Evolutionary conservation across 352 stramenopile genomes (phyloP).

Genomic region (Blastocystis sp.): DNA sequence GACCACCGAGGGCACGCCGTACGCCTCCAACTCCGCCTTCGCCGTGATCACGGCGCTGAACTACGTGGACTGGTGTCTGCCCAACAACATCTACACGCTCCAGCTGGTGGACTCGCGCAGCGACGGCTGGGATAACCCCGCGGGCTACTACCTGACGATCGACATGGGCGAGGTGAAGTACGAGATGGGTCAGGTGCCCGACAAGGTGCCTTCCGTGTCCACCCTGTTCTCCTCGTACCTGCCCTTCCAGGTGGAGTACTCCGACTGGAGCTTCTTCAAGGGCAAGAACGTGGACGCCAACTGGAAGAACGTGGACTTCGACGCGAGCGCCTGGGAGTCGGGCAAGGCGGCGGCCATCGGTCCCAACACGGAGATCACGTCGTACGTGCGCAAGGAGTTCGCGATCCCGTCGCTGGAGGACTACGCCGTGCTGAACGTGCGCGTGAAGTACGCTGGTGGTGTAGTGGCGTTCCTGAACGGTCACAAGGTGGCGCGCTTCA

Average conservation of each 20-base stretch:
- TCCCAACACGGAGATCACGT: background rate
- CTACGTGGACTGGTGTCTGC: slow-evolving; percentile 60
- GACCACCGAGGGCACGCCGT: background rate
- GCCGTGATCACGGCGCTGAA: slow-evolving; percentile 2
- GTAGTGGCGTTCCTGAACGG: slow-evolving; percentile 39
- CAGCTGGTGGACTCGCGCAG: background rate
- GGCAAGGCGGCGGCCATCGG: background rate
- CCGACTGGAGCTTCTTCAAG: background rate
- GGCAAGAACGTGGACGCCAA: background rate
- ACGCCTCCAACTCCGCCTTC: background rate
- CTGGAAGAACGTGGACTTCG: background rate
- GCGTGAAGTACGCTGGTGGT: slow-evolving; percentile 21
- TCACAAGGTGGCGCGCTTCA: slow-evolving; percentile 33
- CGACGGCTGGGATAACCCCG: slow-evolving; percentile 55
- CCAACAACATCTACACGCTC: slow-evolving; percentile 55
- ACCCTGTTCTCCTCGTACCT: background rate
- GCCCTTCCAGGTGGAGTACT: slow-evolving; percentile 2
- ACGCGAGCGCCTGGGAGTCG: background rate
- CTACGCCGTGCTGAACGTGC: slow-evolving; percentile 17
- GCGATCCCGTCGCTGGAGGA: background rate
- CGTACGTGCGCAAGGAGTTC: background rate
- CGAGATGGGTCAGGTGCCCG: slow-evolving; percentile 10
- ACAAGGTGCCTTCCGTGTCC: background rate
- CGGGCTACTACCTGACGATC: slow-evolving; percentile 42
- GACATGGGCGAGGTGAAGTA: slow-evolving; percentile 25